A percentile compares a stretch with the other conserved stretches of the same genome.
phyloP scores from a whole-genome alignment of 2,329 filamentous ascomycete genomes.

The Clarireedia homoeocarpa region DNA sequence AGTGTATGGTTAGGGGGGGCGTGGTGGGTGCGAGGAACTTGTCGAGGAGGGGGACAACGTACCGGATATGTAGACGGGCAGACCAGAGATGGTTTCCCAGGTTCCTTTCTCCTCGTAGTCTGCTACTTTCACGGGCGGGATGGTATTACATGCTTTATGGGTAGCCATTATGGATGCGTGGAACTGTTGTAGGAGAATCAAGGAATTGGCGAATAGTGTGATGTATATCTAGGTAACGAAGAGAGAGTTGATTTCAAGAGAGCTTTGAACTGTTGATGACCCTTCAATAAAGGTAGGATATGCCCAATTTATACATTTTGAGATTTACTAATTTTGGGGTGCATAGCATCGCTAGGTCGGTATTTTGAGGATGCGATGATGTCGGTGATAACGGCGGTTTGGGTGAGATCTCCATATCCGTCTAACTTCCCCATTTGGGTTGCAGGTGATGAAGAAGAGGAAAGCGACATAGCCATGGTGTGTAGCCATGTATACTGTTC shows the following conservation, averaged over 20 bases:
- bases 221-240: background rate
- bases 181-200: background rate
- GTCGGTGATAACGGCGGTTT: background rate
- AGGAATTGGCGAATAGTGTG: background rate
- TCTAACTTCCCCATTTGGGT: too few species aligned
- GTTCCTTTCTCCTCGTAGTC: slow-evolving; percentile 25
- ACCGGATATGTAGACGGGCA: slow-evolving; percentile 9
- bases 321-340: background rate
- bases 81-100: slow-evolving; percentile 12
- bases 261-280: background rate
- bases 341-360: background rate
- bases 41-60: background rate
- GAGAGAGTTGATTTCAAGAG: too few species aligned
- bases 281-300: too few species aligned
- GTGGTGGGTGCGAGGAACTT: background rate
- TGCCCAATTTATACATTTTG: background rate
- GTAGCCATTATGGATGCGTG: slow-evolving; percentile 10
- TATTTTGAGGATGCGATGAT: background rate
- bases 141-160: slow-evolving; percentile 23
- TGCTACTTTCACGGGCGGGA: slow-evolving; percentile 27
- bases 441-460: too few species aligned
- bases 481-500: too few species aligned
- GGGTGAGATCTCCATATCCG: too few species aligned
- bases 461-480: too few species aligned
- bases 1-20: slow-evolving; percentile 27